Evolutionary conservation across 768 basidiomycete species (phyloP), one percentile per base, ranked within the genome.

Genomic region (Strobilomyces echinocephalus): DNA sequence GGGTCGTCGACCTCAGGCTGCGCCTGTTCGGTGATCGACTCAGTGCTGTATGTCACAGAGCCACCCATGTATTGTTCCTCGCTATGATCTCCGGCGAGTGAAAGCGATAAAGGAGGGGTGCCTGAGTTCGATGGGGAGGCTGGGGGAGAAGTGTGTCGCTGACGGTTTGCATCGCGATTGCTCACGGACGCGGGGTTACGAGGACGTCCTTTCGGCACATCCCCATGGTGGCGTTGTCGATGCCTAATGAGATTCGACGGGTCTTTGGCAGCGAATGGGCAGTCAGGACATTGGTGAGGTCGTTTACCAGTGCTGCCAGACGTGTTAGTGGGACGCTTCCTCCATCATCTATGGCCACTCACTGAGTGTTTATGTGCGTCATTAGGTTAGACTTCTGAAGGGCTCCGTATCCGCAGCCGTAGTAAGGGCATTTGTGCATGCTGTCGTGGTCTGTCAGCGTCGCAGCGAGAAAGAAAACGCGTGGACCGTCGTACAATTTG

Each of bases 291-390:
- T 12, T 41, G 24, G 21, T 24, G 21, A 21, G 28, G 30, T 20
- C 18, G n/a, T 33, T 46, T 28, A 6, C 54, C 30, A 1, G 57
- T 47, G 21, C 67, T 68, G 38, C 20, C 15, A 45, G 2, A 35
- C 15, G 3, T 15, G 20, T 58, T 7, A 65, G 56, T 11, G 2
- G 33, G 8, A 20, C 8, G 4, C 18, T 14, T 30, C 12, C 31
- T 28, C 0, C 20, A 8, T 18, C 14, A 39, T 46, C 18, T 5
- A 33, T 50, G 24, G 28, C 1, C 24, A 69, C 70, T 56, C 48
- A 71, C 70, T 72, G 71, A 5, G 50, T 57, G 12, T 61, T 61
- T 11, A 64, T 5, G 21, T 72, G 71, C 0, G 63, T 66, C 0
- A 33, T 20, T 1, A 73, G 24, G 24, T 70, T 71, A 0, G 63